Base-by-base conservation (phyloP, 805 yeast genomes). In the Zygoascus flipseniorum region DNA sequence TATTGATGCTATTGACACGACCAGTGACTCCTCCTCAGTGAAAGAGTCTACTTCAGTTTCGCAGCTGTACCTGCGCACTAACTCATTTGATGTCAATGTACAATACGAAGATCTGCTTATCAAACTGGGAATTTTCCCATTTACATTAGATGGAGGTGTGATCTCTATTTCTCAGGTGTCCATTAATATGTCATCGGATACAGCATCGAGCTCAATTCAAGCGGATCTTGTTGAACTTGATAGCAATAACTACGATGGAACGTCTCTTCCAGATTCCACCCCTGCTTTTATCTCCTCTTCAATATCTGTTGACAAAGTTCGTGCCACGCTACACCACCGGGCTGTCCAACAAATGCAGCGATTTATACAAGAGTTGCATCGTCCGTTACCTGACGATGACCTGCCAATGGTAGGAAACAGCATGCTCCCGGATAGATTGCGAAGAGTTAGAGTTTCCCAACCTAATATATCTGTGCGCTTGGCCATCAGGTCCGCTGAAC, bases 401-500 rank as follows among this genome's bases (percentile, higher is more conserved):
- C 45, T 16, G 18, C 20, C 5, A 42, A 10, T n/a, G 13, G 13
- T 5, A 14, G 49, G 23, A 14, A 11, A 10, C 20, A 14, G 11
- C 20, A 31, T 20, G 10, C 35, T 23, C 5, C 31, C 44, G 4
- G 44, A 20, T 37, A 48, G 23, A 20, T 4, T 18, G 23, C 47
- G 41, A 16, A 28, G 41, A 41, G 56, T 53, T 2, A 47, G 37
- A 16, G 49, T 50, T 9, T 43, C 47, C 2, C 47, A 44, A 13
- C 39, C 31, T 13, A 4, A 52, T 2, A 43, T 45, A 14, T 39
- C 47, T 4, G 5, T 53, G 14, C 31, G 50, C 13, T n/a, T 39
- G 11, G 14, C 16, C 11, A 37, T 56, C 31, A 48, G 47, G 19
- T 53, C 55, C 26, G 44, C 52, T 10, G 54, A 50, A 32, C 35